Base-by-base conservation (phyloP, 441 rosid genomes). In the Erodium moschatum region DNA sequence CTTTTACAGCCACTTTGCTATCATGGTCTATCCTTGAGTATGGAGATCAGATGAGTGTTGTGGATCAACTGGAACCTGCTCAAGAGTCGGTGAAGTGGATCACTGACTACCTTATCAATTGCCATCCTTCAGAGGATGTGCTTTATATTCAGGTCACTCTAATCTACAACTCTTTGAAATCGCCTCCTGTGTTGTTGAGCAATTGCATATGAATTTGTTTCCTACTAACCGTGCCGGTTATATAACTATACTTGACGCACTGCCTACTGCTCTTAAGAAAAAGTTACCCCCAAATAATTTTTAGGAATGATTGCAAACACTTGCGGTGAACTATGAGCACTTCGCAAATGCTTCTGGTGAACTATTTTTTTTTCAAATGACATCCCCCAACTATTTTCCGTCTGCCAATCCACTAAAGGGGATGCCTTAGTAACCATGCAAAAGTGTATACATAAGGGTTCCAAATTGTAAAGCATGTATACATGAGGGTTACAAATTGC, bases 51-150 rank as follows among this genome's bases (percentile, higher is more conserved):
- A 89, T 91, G 97, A 82, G 69, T n/a, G 85, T 72, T 0, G 84
- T 84, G 67, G 74, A 84, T 74, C 88, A 86, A 75, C 70, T 86
- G 77, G 78, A 81, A 27, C 82, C 85, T 1, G 91, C 93, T 63
- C 77, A 71, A 46, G 85, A 77, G 38, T 86, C 91, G 5, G 93
- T 89, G 64, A 83, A 76, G 76, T 89, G 93, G 93, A 89, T 87
- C 52, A 86, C 96, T 29, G 93, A 89, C 73, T 89, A 67, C 79
- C 90, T 89, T 65, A 65, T 89, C 70, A 79, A 80, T 67, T 89
- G 92, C 69, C 91, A 89, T 65, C 76, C 85, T 64, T 70, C 78
- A 0, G 80, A 70, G 0, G 76, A 87, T 70, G 89, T 85, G 63
- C 88, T 89, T 20, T 82, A 80, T 65, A 50, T 89, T 75, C 91